A percentile compares a stretch with the other conserved stretches of the same genome.
These are phyloP conservation scores for Eucalyptus sp. DNA, from an alignment of 345 rosid species.

Conservation along the genomic window DNA sequence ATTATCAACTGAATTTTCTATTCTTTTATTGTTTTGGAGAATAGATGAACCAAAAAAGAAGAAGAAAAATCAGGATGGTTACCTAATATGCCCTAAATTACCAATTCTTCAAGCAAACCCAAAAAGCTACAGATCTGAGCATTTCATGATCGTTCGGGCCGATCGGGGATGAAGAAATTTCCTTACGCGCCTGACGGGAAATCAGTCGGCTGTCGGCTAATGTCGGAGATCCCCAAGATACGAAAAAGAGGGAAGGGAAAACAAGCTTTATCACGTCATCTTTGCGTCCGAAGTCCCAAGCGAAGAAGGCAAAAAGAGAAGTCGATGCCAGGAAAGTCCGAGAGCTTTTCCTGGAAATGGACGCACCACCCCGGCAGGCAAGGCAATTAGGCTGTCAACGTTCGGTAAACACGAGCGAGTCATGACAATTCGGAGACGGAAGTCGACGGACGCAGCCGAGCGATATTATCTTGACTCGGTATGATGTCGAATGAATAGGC, in stretches of 20 bases:
- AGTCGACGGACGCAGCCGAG: not conserved
- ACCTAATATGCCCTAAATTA: too few species aligned
- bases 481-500: not conserved
- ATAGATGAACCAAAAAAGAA: too few species aligned
- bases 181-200: not conserved
- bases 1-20: accelerated
- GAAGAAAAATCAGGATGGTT: too few species aligned
- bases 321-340: not conserved
- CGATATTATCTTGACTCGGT: not conserved
- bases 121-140: not conserved
- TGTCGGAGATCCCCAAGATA: not conserved
- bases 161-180: not conserved
- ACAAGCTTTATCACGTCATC: not conserved
- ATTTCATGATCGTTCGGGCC: not conserved
- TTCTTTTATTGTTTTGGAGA: too few species aligned
- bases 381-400: not conserved
- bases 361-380: not conserved
- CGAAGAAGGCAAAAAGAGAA: not conserved
- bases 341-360: not conserved
- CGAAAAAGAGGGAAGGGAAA: not conserved
- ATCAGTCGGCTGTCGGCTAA: not conserved
- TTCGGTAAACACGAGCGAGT: too few species aligned
- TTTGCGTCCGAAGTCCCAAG: not conserved
- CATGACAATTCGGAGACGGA: not conserved
- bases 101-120: not conserved